phyloP scores from a whole-genome alignment of 2,329 filamentous ascomycete genomes.

The Diaporthe citri region DNA sequence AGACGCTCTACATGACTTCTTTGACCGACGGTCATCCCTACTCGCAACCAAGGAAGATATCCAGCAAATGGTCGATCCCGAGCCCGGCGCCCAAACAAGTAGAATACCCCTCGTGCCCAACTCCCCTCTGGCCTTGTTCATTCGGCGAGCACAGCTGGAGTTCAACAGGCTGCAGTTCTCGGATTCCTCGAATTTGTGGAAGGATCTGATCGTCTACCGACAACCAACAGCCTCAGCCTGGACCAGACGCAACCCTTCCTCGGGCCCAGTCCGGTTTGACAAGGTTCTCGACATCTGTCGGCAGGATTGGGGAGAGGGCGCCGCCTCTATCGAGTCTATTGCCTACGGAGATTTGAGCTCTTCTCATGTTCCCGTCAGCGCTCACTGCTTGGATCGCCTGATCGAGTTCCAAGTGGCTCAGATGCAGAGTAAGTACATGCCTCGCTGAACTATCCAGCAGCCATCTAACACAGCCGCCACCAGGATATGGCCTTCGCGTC shows the following conservation, averaged over 20 bases:
- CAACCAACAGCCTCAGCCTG: constrained; percentile 78
- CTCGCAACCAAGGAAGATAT: constrained; percentile 73
- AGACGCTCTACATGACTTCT: constrained; percentile 83
- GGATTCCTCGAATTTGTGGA: constrained; percentile 84
- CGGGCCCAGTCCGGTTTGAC: constrained; percentile 70
- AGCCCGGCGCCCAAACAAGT: constrained; percentile 58
- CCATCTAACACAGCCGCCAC: constrained; percentile 38
- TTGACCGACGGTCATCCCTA: constrained; percentile 69
- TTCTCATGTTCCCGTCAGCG: constrained; percentile 69
- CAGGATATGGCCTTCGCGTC: constrained; percentile 82
- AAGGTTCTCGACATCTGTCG: constrained; percentile 64
- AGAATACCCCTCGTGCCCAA: constrained; percentile 75
- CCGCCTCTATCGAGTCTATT: constrained; percentile 60
- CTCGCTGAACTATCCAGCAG: not conserved
- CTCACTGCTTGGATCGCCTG: constrained; percentile 83
- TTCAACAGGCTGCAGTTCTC: constrained; percentile 85
- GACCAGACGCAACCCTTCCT: constrained; percentile 71
- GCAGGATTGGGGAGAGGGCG: constrained; percentile 63
- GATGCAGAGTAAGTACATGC: constrained; percentile 76
- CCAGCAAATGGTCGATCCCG: constrained; percentile 66
- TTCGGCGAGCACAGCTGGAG: constrained; percentile 82
- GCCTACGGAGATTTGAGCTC: constrained; percentile 65
- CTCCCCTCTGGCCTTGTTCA: constrained; percentile 85
- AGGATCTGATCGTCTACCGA: constrained; percentile 83
- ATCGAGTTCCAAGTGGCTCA: constrained; percentile 90